Base-by-base conservation (phyloP, 176 grass and related monocot genomes). In the Areca catechu region DNA sequence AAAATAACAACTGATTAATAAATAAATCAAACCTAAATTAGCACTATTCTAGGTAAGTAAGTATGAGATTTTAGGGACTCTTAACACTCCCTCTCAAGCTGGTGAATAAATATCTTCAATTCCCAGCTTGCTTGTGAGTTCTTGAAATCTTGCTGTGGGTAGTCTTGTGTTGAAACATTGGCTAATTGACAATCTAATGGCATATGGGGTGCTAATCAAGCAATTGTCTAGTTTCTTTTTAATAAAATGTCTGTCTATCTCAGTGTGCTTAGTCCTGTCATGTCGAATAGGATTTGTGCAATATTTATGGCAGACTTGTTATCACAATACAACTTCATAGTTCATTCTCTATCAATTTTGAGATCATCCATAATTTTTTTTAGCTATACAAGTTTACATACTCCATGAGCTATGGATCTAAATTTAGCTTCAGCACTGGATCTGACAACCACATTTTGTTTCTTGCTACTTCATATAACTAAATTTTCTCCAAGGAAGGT, bases 391-490 rank as follows among this genome's bases (percentile, higher is more conserved):
- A 37, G 7, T 43, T 76, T 63, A 68, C 43, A 67, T 2, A 53
- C 19, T 24, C 53, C 72, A 6, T 66, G n/a, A 6, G 64, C 34
- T 2, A 59, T 34, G 1, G 53, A 53, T 58, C 17, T 27, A 25
- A 60, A 57, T 53, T 68, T 7, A 1, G 37, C 27, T 53, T 76
- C 37, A 16, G 18, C 63, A 37, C 23, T 68, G 3, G 12, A 30
- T 4, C n/a, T 1, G 7, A 54, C 54, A 15, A 76, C 63, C 2
- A 55, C 52, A 53, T 3, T 23, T 18, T 74, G 51, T 58, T 74
- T 22, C 2, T 66, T 74, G 19, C 61, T 66, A 24, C 67, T 59
- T 18, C 50, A 74, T 5, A 24, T 64, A 20, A 74, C 25, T 17
- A 74, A 48, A 50, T 74, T 74, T 5, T n/a, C n/a, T n/a, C n/a